These are phyloP conservation scores for Phytophthora aleatoria DNA, from an alignment of 352 stramenopile genomes.

Conservation along the genomic window DNA sequence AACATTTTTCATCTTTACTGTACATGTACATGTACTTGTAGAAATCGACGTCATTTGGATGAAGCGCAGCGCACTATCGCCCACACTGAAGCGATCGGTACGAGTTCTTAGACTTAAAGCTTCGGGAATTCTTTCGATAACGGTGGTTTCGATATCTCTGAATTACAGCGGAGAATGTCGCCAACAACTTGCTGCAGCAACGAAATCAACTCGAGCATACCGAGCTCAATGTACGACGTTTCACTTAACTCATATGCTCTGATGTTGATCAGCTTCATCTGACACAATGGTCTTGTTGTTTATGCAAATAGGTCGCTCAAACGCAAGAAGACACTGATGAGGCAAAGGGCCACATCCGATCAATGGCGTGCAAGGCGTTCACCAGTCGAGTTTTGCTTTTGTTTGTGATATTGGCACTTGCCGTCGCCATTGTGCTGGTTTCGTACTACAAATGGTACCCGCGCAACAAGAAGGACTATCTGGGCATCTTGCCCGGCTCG, in stretches of 20 bases:
- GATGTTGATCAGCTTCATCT: not conserved
- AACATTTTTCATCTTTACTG: not conserved
- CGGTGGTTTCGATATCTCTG: not conserved
- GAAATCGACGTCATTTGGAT: conserved; percentile 71
- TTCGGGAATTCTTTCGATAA: conserved; percentile 2
- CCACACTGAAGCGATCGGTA: conserved; percentile 75
- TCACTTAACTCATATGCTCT: not conserved
- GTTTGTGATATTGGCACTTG: conserved; percentile 65
- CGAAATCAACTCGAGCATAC: conserved; percentile 72
- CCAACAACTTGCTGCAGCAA: conserved; percentile 72
- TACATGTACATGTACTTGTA: conserved; percentile 14
- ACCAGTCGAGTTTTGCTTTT: conserved; percentile 67
- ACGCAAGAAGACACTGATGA: conserved; percentile 67
- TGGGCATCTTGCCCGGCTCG: conserved; percentile 52
- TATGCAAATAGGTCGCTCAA: conserved; percentile 52
- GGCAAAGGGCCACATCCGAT: conserved; percentile 54
- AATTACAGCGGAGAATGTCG: conserved; percentile 59
- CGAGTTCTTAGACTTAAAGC: not conserved
- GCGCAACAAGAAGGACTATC: conserved; percentile 68
- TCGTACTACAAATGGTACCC: conserved; percentile 86
- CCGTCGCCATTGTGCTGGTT: conserved; percentile 58
- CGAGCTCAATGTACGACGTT: conserved; percentile 51
- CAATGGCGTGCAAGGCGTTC: conserved; percentile 62
- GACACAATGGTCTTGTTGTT: not conserved
- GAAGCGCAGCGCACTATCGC: conserved; percentile 75